Conservation (phyloP, 441 rosid species). For the Breynia disticha region DNA sequence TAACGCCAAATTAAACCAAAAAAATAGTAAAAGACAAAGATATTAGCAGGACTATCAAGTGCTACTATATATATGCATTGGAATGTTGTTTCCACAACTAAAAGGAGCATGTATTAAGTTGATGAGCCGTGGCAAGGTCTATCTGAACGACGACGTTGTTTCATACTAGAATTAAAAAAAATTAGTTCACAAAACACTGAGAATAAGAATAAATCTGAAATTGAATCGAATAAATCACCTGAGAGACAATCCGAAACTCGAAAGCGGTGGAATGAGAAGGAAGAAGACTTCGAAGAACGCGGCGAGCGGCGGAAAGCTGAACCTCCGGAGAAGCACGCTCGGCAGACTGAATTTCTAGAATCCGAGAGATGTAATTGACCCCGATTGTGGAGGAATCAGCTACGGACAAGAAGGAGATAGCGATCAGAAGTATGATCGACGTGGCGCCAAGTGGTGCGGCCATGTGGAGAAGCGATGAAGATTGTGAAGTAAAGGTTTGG, state of each 20-base stretch:
- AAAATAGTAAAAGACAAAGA: too few species aligned
- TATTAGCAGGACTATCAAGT: too few species aligned
- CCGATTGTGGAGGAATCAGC: constrained; percentile 45
- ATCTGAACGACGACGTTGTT: too few species aligned
- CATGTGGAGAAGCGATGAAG: background rate
- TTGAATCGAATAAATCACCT: constrained; percentile 29
- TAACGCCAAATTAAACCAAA: too few species aligned
- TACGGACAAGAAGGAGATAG: constrained; percentile 3
- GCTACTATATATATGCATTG: too few species aligned
- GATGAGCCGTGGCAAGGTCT: too few species aligned
- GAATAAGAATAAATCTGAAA: too few species aligned
- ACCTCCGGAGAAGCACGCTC: constrained; percentile 53
- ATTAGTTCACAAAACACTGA: too few species aligned
- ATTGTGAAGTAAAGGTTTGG: too few species aligned
- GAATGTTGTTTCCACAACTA: too few species aligned
- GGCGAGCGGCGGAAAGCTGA: constrained; percentile 48
- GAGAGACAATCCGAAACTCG: constrained; percentile 42
- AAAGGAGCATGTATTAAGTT: too few species aligned
- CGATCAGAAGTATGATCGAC: background rate
- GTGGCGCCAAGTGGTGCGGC: constrained; percentile 11
- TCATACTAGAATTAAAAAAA: too few species aligned
- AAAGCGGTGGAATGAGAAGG: constrained; percentile 50
- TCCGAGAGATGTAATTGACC: constrained; percentile 40
- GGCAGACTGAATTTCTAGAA: constrained; percentile 53
- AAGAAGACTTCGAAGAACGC: constrained; percentile 44